Base-by-base conservation (phyloP, 345 rosid species). In the Eutrema heterophyllum region DNA sequence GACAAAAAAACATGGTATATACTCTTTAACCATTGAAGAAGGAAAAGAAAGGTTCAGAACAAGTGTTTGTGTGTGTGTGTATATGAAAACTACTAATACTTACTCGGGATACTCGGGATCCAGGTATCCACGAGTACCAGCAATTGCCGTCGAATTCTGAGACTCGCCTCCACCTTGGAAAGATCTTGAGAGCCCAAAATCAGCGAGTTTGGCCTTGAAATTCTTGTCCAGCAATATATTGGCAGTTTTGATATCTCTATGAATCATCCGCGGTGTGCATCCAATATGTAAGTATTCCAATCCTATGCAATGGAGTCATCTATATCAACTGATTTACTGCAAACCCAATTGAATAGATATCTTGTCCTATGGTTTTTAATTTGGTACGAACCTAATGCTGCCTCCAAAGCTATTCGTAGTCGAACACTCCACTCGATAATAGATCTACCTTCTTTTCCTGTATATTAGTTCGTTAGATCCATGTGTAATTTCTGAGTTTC, bases 71-170 rank as follows among this genome's bases (percentile, higher is more conserved):
- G 24, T 35, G 33, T 30, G 33, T 30, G 33, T 30, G 33, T 30
- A 5, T 38, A 14, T 4, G 36, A 9, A 2, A 26, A 2, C n/a
- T 73, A 21, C 2, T 12, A 4, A 30, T 26, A 76, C 79, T 65
- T 65, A 83, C 87, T 82, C 86, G 2, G 86, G 91, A 48, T 81
- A 83, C 87, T 82, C 86, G 2, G 86, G 91, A 48, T 81, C 87
- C 6, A 86, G 75, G 70, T 86, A 86, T 4, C 85, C 86, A 1
- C 2, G 39, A 59, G 73, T 67, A 41, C 73, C 68, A 24, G 24
- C 68, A 50, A 75, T 5, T 7, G 14, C 15, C 1, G 73, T 74
- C 1, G 30, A 71, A 16, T 45, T 35, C 48, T 64, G 69, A 30
- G 72, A n/a, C n/a, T 65, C 79, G 5, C 30, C 54, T 35, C 74